Evolutionary conservation across 768 basidiomycete genomes (phyloP), one percentile per base, ranked within the genome.

Genomic region (Termitomyces sp.): DNA sequence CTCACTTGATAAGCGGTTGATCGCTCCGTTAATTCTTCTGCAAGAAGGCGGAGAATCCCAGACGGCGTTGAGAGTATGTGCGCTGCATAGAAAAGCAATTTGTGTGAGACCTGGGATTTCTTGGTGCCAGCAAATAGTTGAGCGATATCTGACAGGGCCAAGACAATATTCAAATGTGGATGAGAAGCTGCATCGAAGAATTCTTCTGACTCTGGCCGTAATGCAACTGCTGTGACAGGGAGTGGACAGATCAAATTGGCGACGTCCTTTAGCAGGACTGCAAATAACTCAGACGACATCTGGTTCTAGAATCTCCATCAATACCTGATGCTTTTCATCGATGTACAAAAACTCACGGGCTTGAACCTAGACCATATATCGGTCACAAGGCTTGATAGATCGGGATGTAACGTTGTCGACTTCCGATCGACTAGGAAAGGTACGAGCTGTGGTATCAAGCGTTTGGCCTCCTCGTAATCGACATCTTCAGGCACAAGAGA

Each of bases 61-160:
- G 72, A 60, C 1, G 86, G 79, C n/a, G 73, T 77, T 0, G 79
- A 74, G 20, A 81, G 55, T 7, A 84, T 64, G 60, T 86, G 80
- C 7, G 85, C 86, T 5, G 82, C 82, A 58, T 91, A 92, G 69
- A 86, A 92, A 13, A 75, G 66, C 23, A 91, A 60, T 69, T 90
- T 92, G 60, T 82, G 82, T 9, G 73, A 66, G 46, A 81, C 67
- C 60, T 79, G 80, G 48, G 71, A 74, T 48, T 56, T 46, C 40
- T 62, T 63, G 40, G 42, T 11, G 9, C 36, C 56, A 12, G 15
- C 50, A 65, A 80, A 84, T 29, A 87, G 62, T 9, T 60, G 60
- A 35, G 66, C 60, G 13, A 87, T 52, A 69, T 88, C 87, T 2
- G 85, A 85, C 16, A 88, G 66, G 7, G 77, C 79, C 27, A 77